These are phyloP conservation scores for Euphrasia confusa DNA, from an alignment of 257 asterid species.

Conservation along the genomic window DNA sequence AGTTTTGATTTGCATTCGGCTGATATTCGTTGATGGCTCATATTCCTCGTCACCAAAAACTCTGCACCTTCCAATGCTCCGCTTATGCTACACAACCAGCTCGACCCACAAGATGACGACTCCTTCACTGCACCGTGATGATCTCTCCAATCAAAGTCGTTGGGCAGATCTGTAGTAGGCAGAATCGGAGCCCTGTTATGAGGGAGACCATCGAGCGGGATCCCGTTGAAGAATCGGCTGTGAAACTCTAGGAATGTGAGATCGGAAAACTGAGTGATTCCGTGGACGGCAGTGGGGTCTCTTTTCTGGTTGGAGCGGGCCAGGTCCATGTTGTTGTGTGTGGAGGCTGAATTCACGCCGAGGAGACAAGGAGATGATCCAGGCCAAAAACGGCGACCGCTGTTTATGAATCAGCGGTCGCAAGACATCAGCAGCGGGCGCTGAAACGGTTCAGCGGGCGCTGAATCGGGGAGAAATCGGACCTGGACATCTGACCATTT, in stretches of 20 bases:
- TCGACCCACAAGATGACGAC: conserved; percentile 56
- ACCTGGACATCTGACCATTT: no score
- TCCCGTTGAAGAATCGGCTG: conserved; percentile 41
- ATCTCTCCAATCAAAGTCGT: conserved; percentile 80
- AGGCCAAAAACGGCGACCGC: no score
- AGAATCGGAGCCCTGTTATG: conserved; percentile 45
- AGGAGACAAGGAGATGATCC: no score
- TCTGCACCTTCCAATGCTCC: conserved; percentile 92
- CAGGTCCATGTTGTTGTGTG: no score
- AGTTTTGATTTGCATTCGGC: no score
- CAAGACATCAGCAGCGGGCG: no score
- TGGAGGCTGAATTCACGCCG: no score
- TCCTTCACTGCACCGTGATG: conserved; percentile 60
- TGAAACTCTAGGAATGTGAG: conserved; percentile 69
- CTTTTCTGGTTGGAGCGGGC: conserved; percentile 73
- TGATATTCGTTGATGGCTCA: conserved; percentile 73
- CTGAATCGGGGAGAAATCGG: no score
- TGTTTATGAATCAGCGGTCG: no score
- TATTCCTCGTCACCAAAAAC: conserved; percentile 68
- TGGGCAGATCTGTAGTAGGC: conserved; percentile 69
- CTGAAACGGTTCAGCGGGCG: no score
- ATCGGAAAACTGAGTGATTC: conserved; percentile 85
- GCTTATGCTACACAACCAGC: conserved; percentile 85
- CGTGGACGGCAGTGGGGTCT: conserved; percentile 81
- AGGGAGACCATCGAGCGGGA: conserved; percentile 12